Conservation (phyloP, 805 yeast genomes). For the Kluyveromyces starmeri region DNA sequence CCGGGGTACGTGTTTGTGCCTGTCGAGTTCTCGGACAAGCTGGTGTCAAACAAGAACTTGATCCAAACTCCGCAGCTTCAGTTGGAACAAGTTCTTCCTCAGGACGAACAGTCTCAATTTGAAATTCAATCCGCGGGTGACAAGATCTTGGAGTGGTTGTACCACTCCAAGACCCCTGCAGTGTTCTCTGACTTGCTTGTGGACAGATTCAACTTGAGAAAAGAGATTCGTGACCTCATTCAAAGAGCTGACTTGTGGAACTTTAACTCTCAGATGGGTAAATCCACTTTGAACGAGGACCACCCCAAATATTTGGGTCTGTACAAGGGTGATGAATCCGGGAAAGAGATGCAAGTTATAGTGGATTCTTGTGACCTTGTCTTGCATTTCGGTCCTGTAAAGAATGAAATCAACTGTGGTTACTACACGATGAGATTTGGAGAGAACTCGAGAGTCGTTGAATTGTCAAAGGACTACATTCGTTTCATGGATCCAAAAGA, state of each 20-base stretch:
- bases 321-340: conserved; percentile 56
- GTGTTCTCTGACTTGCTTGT: conserved; percentile 64
- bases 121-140: conserved; percentile 24
- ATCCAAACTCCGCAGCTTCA: conserved; percentile 11
- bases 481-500: conserved; percentile 32
- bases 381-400: conserved; percentile 58
- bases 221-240: conserved; percentile 41
- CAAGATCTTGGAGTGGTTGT: conserved; percentile 31
- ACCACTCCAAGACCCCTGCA: conserved; percentile 49
- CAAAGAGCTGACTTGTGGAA: conserved; percentile 38
- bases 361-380: conserved; percentile 57
- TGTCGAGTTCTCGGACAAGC: conserved; percentile 47
- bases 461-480: conserved; percentile 46
- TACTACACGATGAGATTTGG: conserved; percentile 43
- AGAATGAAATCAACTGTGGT: conserved; percentile 65
- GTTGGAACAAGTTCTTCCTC: conserved; percentile 9
- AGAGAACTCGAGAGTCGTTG: conserved; percentile 34
- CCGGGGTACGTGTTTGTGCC: conserved; percentile 85
- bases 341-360: conserved; percentile 37
- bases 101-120: conserved; percentile 4
- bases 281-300: conserved; percentile 67
- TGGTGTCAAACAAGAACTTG: conserved; percentile 16
- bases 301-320: conserved; percentile 57
- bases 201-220: conserved; percentile 47
- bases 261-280: conserved; percentile 59